A percentile compares a stretch with the other conserved stretches of the same genome.
Evolutionary conservation across 2,329 filamentous ascomycete species (phyloP).

Genomic region (Apiospora hydei): DNA sequence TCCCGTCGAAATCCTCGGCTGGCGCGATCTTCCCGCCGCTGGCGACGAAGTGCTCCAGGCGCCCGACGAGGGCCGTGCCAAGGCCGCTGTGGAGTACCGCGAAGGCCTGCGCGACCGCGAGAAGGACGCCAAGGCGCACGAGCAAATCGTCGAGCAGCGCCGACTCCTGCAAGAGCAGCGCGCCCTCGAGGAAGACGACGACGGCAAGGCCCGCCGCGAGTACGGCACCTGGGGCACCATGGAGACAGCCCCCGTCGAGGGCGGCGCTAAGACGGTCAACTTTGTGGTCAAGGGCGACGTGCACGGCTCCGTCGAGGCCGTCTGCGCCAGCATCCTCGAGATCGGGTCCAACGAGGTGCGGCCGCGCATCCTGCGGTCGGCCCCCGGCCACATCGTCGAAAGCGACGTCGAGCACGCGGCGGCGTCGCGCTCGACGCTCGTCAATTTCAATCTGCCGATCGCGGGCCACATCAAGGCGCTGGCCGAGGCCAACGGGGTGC

Average conservation of each 20-base stretch:
- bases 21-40: slow-evolving; percentile 81
- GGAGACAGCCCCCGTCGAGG: slow-evolving; percentile 45
- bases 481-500: slow-evolving; percentile 75
- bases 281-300: slow-evolving; percentile 95
- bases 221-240: slow-evolving; percentile 38
- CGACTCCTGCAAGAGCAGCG: slow-evolving; percentile 63
- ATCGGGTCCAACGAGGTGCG: slow-evolving; percentile 86
- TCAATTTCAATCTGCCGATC: slow-evolving; percentile 84
- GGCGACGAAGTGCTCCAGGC: slow-evolving; percentile 90
- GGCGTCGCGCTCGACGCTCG: slow-evolving; percentile 75
- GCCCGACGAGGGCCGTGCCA: slow-evolving; percentile 77
- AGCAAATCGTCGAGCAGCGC: slow-evolving; percentile 74
- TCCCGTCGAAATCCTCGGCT: slow-evolving; percentile 93
- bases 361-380: slow-evolving; percentile 77
- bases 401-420: slow-evolving; percentile 90
- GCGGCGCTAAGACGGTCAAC: slow-evolving; percentile 65
- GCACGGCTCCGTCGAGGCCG: slow-evolving; percentile 90
- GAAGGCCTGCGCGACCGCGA: slow-evolving; percentile 74
- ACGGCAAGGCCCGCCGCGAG: slow-evolving; percentile 36
- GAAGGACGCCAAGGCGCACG: slow-evolving; percentile 79
- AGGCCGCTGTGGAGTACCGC: slow-evolving; percentile 79
- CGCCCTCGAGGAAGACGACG: slow-evolving; percentile 56
- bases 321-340: slow-evolving; percentile 76
- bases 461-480: slow-evolving; percentile 71
- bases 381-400: slow-evolving; percentile 80